Conservation (phyloP, 1,284 basidiomycete species). For the Sphaerobolus stellatus region DNA sequence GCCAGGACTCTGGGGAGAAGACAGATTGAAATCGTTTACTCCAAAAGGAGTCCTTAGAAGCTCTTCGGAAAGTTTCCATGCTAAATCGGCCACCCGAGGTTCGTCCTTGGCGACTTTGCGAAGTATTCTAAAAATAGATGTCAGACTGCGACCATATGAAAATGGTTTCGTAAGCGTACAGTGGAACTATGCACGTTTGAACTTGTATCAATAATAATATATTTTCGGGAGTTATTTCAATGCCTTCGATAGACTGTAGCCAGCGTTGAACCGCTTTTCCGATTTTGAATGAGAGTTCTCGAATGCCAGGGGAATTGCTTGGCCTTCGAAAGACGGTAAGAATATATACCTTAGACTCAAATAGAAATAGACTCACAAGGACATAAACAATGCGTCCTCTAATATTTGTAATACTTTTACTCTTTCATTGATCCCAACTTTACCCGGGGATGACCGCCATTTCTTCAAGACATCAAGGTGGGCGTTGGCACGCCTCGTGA, state of each 20-base stretch:
- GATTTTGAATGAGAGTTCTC: neutral
- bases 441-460: neutral
- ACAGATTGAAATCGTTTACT: neutral
- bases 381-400: slow-evolving; percentile 2
- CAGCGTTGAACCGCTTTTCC: neutral
- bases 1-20: too few relatives aligned
- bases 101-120: neutral
- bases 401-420: slow-evolving; percentile 1
- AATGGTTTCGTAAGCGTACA: neutral
- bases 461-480: neutral
- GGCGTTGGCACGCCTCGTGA: neutral
- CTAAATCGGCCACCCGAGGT: neutral
- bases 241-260: neutral
- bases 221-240: neutral
- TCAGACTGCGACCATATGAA: neutral
- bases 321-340: neutral
- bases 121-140: neutral
- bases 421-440: neutral
- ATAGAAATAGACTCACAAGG: neutral
- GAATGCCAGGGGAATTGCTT: neutral
- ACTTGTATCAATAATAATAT: neutral
- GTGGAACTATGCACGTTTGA: neutral
- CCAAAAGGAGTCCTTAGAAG: neutral
- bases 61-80: neutral
- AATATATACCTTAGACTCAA: neutral